Conservation (phyloP, 1,284 basidiomycete genomes). For the Naganishia albida region DNA sequence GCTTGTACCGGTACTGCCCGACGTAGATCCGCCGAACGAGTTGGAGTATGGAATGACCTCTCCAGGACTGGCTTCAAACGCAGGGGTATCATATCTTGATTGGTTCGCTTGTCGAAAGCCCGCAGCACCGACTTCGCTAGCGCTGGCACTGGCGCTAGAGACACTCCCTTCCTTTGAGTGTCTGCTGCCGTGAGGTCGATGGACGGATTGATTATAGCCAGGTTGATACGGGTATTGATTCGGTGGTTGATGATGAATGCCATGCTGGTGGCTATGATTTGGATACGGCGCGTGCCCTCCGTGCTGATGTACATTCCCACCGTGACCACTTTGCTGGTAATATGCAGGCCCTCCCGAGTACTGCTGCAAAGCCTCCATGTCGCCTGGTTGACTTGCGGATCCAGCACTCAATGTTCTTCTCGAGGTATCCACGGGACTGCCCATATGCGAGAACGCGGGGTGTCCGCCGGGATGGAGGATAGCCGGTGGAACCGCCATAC, state of each 20-base stretch:
- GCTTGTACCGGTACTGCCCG: conserved; percentile 8
- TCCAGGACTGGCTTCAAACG: conserved; percentile 10
- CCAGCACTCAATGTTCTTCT: conserved; percentile 31
- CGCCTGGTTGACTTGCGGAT: conserved; percentile 26
- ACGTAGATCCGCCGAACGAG: conserved; percentile 8
- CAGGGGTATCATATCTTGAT: conserved; percentile 16
- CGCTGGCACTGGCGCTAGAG: conserved; percentile 44
- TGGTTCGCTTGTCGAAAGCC: conserved; percentile 8
- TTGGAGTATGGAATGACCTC: conserved; percentile 1
- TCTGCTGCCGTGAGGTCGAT: conserved; percentile 32
- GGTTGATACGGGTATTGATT: conserved; percentile 2
- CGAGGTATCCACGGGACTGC: conserved; percentile 33
- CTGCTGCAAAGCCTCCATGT: conserved; percentile 11
- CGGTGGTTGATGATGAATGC: conserved; percentile 3
- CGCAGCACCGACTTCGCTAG: conserved; percentile 24
- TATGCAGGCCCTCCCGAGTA: not conserved
- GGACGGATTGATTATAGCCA: not conserved
- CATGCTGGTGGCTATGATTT: conserved; percentile 3
- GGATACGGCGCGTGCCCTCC: not conserved
- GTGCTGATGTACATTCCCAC: conserved; percentile 7
- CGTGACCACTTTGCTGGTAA: conserved; percentile 1
- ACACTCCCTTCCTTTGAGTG: conserved; percentile 49
- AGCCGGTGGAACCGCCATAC: conserved; percentile 46
- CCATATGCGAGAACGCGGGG: conserved; percentile 8
- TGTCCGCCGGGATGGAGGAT: conserved; percentile 25